Evolutionary conservation across 257 asterid genomes (phyloP), one percentile per base, ranked within the genome.

Genomic region (Anisodus acutangulus): DNA sequence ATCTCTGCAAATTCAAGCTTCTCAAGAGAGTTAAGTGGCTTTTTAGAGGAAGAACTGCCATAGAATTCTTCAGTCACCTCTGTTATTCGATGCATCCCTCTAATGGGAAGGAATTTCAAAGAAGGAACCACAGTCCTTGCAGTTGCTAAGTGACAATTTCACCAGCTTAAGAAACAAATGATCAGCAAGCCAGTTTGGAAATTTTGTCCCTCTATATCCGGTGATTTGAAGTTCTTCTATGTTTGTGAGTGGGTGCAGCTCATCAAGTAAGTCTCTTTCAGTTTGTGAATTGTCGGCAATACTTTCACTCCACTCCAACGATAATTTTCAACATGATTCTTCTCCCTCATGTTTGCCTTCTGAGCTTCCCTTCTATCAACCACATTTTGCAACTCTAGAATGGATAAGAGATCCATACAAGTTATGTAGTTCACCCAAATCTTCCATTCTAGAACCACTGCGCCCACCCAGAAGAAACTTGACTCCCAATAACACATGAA

Each of bases 341-440:
- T 80, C 5, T 35, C 54, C 80, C 45, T 66, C 47, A 80, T 72
- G 17, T 69, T 71, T 3, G 67, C 87, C 78, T 13, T 57, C 2
- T 6, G 9, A 10, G 87, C 78, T 13, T 81, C 76, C 8, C 47
- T 22, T 4, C 76, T 43, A 31, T 12, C 4, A 0, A 4, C 8
- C 17, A 78, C 83, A 63, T 43, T 84, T 84, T 84, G 55, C 12
- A 84, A 39, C 39, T 71, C 69, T 8, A 35, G 57, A 79, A 84
- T 26, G 0, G 35, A 4, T 1, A 84, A 84, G 83, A 12, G n/a
- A 45, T 4, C 59, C 79, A 31, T 15, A 35, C 59, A 79, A 78
- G 11, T 35, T 57, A 22, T 6, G 7, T 16, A 80, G 12, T 55
- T 70, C 82, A 17, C 51, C 84, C 51, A 57, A 43, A 62, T 80